These are phyloP conservation scores for Chloranthus sessilifolius DNA, from an alignment of 164 flowering plant species.

Conservation along the genomic window DNA sequence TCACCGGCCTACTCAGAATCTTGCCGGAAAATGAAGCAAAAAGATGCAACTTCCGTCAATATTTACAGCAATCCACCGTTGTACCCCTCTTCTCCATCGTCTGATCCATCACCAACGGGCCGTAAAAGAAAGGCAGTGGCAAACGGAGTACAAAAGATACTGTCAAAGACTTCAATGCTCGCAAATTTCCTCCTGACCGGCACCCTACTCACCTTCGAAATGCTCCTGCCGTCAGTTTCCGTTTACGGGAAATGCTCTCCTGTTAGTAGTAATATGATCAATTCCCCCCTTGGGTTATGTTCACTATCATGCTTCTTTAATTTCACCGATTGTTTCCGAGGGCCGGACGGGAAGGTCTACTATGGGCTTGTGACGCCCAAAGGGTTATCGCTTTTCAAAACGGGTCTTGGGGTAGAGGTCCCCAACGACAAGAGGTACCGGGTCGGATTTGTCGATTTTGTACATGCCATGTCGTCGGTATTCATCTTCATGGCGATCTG, in stretches of 20 bases:
- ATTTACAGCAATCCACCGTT: slow-evolving; percentile 43
- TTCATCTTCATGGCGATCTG: slow-evolving; percentile 78
- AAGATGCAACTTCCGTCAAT: slow-evolving; percentile 41
- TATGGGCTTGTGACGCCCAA: slow-evolving; percentile 80
- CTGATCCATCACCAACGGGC: slow-evolving; percentile 4
- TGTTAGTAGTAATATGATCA: slow-evolving; percentile 54
- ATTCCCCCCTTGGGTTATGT: slow-evolving; percentile 52
- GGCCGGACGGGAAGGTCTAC: slow-evolving; percentile 74
- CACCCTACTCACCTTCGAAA: slow-evolving; percentile 88
- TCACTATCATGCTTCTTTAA: slow-evolving; percentile 90
- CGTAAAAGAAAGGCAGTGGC: slow-evolving; percentile 14
- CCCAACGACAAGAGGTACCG: slow-evolving; percentile 63
- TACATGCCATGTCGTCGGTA: slow-evolving; percentile 78
- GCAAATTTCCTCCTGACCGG: slow-evolving; percentile 94
- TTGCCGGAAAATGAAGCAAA: slow-evolving; percentile 31
- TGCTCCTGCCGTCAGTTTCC: slow-evolving; percentile 77
- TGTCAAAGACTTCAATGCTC: slow-evolving; percentile 83
- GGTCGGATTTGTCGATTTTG: slow-evolving; percentile 61
- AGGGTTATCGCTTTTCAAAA: slow-evolving; percentile 72
- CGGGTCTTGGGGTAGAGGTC: slow-evolving; percentile 47
- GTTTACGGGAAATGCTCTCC: slow-evolving; percentile 53
- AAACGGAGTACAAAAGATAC: slow-evolving; percentile 42
- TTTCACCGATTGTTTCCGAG: slow-evolving; percentile 85
- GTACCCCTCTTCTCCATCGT: slow-evolving; percentile 6
- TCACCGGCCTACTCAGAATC: too few species aligned